These are phyloP conservation scores for Starmera dryadoides DNA, from an alignment of 805 yeast genomes.

Conservation along the genomic window DNA sequence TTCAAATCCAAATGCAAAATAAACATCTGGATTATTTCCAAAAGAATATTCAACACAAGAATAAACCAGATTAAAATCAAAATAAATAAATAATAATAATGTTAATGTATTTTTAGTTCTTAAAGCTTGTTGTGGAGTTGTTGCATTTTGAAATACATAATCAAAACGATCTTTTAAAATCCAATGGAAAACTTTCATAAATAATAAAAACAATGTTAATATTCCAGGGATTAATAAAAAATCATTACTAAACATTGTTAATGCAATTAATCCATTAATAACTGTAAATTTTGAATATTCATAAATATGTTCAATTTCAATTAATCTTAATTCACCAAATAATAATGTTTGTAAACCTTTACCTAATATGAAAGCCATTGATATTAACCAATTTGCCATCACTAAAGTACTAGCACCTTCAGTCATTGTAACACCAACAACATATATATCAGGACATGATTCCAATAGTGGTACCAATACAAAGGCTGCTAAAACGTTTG, in stretches of 20 bases:
- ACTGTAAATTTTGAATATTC: conserved; percentile 60
- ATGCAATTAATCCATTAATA: conserved; percentile 52
- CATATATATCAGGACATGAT: conserved; percentile 35
- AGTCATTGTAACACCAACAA: conserved; percentile 40
- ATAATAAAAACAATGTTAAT: conserved; percentile 33
- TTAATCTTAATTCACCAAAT: conserved; percentile 68
- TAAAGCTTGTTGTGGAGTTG: conserved; percentile 23
- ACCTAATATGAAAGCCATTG: conserved; percentile 31
- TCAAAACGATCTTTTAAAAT: conserved; percentile 46
- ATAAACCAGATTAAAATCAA: conserved; percentile 48
- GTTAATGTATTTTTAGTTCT: conserved; percentile 38
- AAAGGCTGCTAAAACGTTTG: conserved; percentile 27
- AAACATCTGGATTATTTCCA: conserved; percentile 40
- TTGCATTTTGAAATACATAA: conserved; percentile 36
- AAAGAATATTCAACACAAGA: conserved; percentile 41
- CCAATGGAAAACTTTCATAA: conserved; percentile 71
- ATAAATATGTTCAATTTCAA: conserved; percentile 70
- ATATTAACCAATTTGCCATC: conserved; percentile 36
- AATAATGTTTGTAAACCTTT: conserved; percentile 43
- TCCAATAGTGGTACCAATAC: conserved; percentile 30
- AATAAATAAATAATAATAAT: conserved; percentile 32
- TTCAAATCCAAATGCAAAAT: conserved; percentile 69
- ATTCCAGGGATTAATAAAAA: conserved; percentile 35
- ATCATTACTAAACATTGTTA: conserved; percentile 45
- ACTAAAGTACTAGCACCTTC: conserved; percentile 39